Evolutionary conservation across 352 stramenopile genomes (phyloP), one percentile per base, ranked within the genome.

Genomic region (Globisporangium echinulatum): DNA sequence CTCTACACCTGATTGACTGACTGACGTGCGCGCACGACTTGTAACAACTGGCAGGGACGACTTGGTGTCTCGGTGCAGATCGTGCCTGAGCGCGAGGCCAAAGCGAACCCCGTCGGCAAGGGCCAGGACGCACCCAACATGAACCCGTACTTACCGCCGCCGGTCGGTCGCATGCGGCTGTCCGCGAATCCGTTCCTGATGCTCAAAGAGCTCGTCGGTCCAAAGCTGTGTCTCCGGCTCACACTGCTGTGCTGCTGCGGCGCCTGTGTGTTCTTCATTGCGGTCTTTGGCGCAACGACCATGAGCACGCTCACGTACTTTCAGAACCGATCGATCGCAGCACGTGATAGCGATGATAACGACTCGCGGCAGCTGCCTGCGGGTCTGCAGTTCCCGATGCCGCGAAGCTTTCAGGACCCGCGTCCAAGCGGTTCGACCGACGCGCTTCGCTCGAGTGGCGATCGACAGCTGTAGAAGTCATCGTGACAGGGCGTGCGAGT

Each of bases 61-160:
- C 67, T 92, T 2, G 83, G 79, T 0, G 62, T 92, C 44, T 87
- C 77, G 0, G 53, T 92, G 0, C 73, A 96, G 62, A 93, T 97
- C 37, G 81, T 97, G 0, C 88, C 92, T 0, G 80, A 94, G 52
- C 84, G 92, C 19, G 77, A 96, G 54, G 89, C 88, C 0, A 46
- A 76, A 7, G 64, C 73, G 10, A 86, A 88, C 59, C 75, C 75
- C 0, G 88, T 92, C 4, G 92, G 92, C 36, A 82, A 77, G 43
- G 92, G 88, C 1, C 82, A 91, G 39, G 79, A 77, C 7, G 68
- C 92, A 0, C 92, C 92, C 10, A 98, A 98, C 65, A 70, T 86
- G 44, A 96, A 97, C 46, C 92, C 92, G 17, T 96, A 96, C 66
- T 58, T 97, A 15, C 89, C 92, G 15, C 85, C 82, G 37, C 87